These are phyloP conservation scores for Blastobotrys buckinghamii DNA, from an alignment of 1,139 yeast genomes.

Conservation along the genomic window DNA sequence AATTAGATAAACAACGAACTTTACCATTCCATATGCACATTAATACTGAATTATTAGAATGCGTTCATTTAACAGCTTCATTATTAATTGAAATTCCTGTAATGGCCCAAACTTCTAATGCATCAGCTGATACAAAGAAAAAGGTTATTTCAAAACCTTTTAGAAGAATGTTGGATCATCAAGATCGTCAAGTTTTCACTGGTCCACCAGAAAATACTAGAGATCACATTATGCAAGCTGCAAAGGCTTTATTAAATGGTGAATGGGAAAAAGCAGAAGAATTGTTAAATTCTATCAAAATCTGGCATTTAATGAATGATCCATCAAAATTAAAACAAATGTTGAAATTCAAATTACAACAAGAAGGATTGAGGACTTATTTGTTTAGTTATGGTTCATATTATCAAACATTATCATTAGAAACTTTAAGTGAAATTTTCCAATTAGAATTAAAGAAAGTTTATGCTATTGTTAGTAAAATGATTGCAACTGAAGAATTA, in stretches of 20 bases:
- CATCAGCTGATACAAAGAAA: constrained; percentile 52
- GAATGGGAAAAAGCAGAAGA: constrained; percentile 80
- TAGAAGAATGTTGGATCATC: constrained; percentile 87
- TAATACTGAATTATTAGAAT: constrained; percentile 89
- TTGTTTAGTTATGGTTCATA: constrained; percentile 76
- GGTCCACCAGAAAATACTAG: constrained; percentile 98
- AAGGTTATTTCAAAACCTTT: constrained; percentile 73
- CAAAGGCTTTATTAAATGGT: constrained; percentile 81
- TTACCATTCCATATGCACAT: constrained; percentile 98
- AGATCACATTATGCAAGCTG: constrained; percentile 91
- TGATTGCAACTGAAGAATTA: constrained; percentile 74
- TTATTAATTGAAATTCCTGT: constrained; percentile 88
- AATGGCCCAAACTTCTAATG: constrained; percentile 43
- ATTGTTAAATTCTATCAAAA: constrained; percentile 69
- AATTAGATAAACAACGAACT: constrained; percentile 70
- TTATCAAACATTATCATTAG: constrained; percentile 69
- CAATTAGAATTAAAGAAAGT: constrained; percentile 55
- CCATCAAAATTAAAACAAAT: constrained; percentile 56
- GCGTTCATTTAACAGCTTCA: constrained; percentile 87
- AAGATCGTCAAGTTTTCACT: constrained; percentile 89
- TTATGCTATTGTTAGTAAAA: constrained; percentile 58
- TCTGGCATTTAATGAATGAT: constrained; percentile 82
- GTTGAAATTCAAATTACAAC: constrained; percentile 73
- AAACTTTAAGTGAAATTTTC: constrained; percentile 60
- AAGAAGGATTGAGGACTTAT: constrained; percentile 87